A percentile compares a stretch with the other conserved stretches of the same genome.
These are phyloP conservation scores for Chalciporus sp. DNA, from an alignment of 1,284 basidiomycete species.

Conservation along the genomic window DNA sequence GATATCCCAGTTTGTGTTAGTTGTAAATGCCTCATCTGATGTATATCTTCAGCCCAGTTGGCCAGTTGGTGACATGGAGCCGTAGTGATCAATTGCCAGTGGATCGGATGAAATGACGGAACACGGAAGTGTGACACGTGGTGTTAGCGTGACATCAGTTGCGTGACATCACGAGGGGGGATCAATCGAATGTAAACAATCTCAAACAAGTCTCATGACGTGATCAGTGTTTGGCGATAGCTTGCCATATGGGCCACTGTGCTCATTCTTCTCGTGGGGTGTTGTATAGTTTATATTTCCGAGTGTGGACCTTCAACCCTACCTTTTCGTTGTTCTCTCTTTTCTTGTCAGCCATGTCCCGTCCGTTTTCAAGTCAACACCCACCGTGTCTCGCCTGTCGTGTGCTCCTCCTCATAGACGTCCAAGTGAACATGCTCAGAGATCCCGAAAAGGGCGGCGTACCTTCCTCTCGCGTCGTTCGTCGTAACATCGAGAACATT, in stretches of 20 bases:
- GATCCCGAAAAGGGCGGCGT: constrained; percentile 55
- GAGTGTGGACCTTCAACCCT: neutral
- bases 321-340: neutral
- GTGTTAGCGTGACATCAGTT: constrained; percentile 28
- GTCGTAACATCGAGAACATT: constrained; percentile 50
- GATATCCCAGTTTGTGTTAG: neutral
- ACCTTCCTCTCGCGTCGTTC: constrained; percentile 46
- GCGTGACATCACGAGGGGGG: constrained; percentile 28
- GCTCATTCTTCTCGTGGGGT: constrained; percentile 1
- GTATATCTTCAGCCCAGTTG: neutral
- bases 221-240: neutral
- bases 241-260: neutral
- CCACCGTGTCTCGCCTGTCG: constrained; percentile 32
- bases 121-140: no score
- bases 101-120: no score
- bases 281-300: constrained; percentile 11
- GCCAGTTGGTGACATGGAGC: no score
- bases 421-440: constrained; percentile 53
- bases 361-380: constrained; percentile 15
- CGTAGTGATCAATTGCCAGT: no score
- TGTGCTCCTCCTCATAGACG: constrained; percentile 63
- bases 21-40: neutral
- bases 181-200: constrained; percentile 13
- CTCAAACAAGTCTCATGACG: constrained; percentile 7
- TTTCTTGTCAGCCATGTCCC: constrained; percentile 19